Evolutionary conservation across 129 eudicot genomes (phyloP).

Genomic region (Ambrosia artemisiifolia): DNA sequence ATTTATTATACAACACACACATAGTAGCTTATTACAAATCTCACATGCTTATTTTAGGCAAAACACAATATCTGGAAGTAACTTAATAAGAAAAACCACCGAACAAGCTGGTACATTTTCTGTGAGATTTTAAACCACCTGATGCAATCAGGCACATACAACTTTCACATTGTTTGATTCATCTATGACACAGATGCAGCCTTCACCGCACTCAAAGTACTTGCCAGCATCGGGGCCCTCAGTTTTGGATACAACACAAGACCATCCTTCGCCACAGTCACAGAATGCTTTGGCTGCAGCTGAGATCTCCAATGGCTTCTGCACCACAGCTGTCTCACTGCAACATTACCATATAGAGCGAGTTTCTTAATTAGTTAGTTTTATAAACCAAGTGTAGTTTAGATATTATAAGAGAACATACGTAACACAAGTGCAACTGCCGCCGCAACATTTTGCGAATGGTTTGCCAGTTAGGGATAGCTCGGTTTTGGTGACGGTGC

Average conservation of each 20-base stretch:
- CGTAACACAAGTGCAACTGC: slow-evolving; percentile 30
- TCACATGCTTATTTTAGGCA: slow-evolving; percentile 5
- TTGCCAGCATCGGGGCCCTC: slow-evolving; percentile 29
- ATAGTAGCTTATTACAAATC: slow-evolving; percentile 7
- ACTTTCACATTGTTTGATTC: slow-evolving; percentile 26
- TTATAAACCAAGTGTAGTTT: background rate
- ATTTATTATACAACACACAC: background rate
- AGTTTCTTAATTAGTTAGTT: background rate
- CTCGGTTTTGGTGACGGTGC: slow-evolving; percentile 28
- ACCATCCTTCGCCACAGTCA: slow-evolving; percentile 31
- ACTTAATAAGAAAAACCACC: background rate
- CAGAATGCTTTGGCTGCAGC: slow-evolving; percentile 22
- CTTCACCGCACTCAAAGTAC: slow-evolving; percentile 33
- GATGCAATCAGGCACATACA: slow-evolving; percentile 20
- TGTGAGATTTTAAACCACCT: background rate
- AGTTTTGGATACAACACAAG: slow-evolving; percentile 26
- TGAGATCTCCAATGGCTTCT: slow-evolving; percentile 11
- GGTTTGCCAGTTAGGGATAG: slow-evolving; percentile 21
- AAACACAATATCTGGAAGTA: slow-evolving; percentile 11
- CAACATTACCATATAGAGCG: slow-evolving; percentile 7
- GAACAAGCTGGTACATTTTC: background rate
- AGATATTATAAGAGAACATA: background rate
- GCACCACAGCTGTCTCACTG: slow-evolving; percentile 24
- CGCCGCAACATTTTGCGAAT: slow-evolving; percentile 23
- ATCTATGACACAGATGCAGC: slow-evolving; percentile 28